phyloP scores from a whole-genome alignment of 192 early-diverging fungal genomes.

The Obelidium mucronatum region DNA sequence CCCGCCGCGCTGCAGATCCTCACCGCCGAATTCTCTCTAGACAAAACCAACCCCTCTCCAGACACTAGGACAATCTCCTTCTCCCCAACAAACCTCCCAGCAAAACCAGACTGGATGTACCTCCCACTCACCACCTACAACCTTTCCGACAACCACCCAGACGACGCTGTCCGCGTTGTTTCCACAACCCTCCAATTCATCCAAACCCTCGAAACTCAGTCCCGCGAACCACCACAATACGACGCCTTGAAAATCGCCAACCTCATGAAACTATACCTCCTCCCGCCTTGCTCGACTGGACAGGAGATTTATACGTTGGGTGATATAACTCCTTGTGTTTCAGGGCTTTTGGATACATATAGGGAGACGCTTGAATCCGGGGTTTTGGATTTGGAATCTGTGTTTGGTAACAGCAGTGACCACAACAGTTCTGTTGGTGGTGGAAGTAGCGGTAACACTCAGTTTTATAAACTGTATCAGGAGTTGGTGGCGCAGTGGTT shows the following conservation, averaged over 20 bases:
- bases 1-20: slow-evolving; percentile 10
- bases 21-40: background rate
- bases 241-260: background rate
- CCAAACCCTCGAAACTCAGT: background rate
- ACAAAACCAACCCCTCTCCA: background rate
- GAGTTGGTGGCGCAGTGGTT: slow-evolving; percentile 47
- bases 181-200: slow-evolving; percentile 10
- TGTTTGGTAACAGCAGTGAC: too few relatives aligned
- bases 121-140: slow-evolving; percentile 4
- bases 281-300: background rate
- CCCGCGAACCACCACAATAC: background rate
- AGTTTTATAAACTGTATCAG: slow-evolving; percentile 51
- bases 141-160: background rate
- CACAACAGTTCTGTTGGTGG: too few relatives aligned
- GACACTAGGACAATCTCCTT: background rate
- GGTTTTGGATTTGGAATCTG: slow-evolving; percentile 14
- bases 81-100: background rate
- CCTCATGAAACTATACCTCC: slow-evolving; percentile 1
- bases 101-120: slow-evolving; percentile 15
- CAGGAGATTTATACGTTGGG: background rate
- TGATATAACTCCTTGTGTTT: background rate
- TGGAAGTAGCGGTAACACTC: too few relatives aligned
- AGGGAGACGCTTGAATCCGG: background rate
- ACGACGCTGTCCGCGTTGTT: background rate
- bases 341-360: background rate